phyloP scores from a whole-genome alignment of 768 basidiomycete species.

The Leucogyrophana mollusca region DNA sequence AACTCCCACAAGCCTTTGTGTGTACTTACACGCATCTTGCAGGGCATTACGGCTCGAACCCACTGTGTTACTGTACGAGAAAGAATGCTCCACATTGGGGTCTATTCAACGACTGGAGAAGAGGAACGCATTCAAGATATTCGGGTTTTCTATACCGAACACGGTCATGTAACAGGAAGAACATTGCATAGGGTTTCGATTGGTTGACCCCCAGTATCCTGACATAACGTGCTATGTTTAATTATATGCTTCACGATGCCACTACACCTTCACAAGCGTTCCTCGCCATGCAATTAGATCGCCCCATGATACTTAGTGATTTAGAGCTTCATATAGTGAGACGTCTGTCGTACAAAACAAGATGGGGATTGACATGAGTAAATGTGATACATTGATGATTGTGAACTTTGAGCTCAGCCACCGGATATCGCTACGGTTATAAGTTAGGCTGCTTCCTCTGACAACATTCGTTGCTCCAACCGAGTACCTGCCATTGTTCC shows the following conservation, averaged over 20 bases:
- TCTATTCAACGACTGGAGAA: not conserved
- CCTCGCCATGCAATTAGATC: too few species aligned
- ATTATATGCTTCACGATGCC: too few species aligned
- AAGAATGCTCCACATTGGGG: too few species aligned
- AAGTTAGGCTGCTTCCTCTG: conserved; percentile 14
- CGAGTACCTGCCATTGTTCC: conserved; percentile 8
- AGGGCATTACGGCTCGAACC: conserved; percentile 26
- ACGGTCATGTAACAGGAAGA: conserved; percentile 18
- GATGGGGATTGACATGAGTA: too few species aligned
- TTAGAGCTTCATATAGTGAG: too few species aligned
- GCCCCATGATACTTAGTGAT: too few species aligned
- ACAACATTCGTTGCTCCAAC: conserved; percentile 14
- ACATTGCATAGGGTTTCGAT: too few species aligned
- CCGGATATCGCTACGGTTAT: conserved; percentile 14
- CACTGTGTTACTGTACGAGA: conserved; percentile 22
- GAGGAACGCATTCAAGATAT: conserved; percentile 7
- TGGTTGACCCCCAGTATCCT: too few species aligned
- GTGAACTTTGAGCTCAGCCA: not conserved
- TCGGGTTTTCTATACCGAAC: conserved; percentile 16
- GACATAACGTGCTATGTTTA: too few species aligned
- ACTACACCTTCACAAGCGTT: too few species aligned
- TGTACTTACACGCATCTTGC: not conserved
- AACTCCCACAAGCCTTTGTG: too few species aligned
- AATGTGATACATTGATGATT: not conserved
- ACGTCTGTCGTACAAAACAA: too few species aligned